Base-by-base conservation (phyloP, 1,284 basidiomycete species). In the Singerocomus rubriflavus region DNA sequence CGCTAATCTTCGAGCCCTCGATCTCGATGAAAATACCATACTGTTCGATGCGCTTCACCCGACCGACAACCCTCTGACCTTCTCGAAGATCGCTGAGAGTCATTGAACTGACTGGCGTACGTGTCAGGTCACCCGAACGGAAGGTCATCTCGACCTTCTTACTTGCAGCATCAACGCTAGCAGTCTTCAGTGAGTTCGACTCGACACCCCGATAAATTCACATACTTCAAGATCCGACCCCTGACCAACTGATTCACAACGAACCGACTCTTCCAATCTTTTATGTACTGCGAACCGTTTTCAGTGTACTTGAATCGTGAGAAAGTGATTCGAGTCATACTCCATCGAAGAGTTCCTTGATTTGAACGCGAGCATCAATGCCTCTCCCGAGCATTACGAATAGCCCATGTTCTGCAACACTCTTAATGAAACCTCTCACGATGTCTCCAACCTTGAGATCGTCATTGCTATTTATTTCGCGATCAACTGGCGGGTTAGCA, bases 1-100 rank as follows among this genome's bases (percentile, higher is more conserved):
- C 97, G 50, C 80, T 87, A 44, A 98, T 74, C 61, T 87, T 88
- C 1, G 89, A 88, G 13, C 81, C 87, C 10, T 90, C 83, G 37
- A 98, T 86, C 65, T 88, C 81, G 47, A 99, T 83, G 73, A 99
- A 98, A 34, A 98, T 77, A 14, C 97, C 97, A 63, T 92, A 99
- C 33, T 85, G 80, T 68, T 94, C 90, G 10, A 95, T 78, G 56
- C 79, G 82, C 67, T 87, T 90, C 43, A 95, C 81, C 30, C 74
- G 73, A 13, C 89, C 86, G 32, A 84, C 79, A 36, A 93, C 74
- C 59, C 88, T 91, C 63, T 92, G 85, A 44, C 88, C 90, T 59
- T 83, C 79, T 16, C 73, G 70, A 40, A 93, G 77, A 65, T 91
- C 85, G 30, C 73, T 66, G 6, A 88, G 59, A 9, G 73, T 72